These are phyloP conservation scores for Lecanicillium sp. DNA, from an alignment of 2,329 filamentous ascomycete genomes.

Conservation along the genomic window DNA sequence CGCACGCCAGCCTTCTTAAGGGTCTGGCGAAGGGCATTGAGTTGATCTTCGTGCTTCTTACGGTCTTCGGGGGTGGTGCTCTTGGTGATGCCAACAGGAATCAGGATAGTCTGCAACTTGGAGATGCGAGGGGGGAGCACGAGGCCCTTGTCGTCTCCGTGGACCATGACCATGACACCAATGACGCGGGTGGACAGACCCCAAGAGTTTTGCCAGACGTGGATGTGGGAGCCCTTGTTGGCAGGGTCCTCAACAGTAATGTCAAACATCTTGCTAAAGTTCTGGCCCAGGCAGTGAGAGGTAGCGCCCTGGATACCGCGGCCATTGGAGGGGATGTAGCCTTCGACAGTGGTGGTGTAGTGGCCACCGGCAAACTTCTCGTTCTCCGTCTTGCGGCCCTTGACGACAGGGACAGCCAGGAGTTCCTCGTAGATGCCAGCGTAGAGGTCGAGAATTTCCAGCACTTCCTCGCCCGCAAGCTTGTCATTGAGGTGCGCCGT, in stretches of 20 bases:
- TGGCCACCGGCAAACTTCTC: slow-evolving; percentile 96
- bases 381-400: slow-evolving; percentile 91
- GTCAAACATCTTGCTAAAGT: slow-evolving; percentile 99
- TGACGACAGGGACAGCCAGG: slow-evolving; percentile 88
- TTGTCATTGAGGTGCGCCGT: slow-evolving; percentile 80
- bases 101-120: slow-evolving; percentile 76
- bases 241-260: slow-evolving; percentile 92
- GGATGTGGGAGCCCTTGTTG: slow-evolving; percentile 69
- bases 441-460: slow-evolving; percentile 90
- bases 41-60: slow-evolving; percentile 65
- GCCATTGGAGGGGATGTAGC: slow-evolving; percentile 91
- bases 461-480: slow-evolving; percentile 74
- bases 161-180: slow-evolving; percentile 98
- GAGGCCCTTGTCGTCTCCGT: slow-evolving; percentile 91
- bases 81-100: slow-evolving; percentile 88
- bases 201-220: slow-evolving; percentile 99
- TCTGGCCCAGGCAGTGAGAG: slow-evolving; percentile 90
- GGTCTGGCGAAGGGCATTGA: slow-evolving; percentile 61
- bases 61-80: slow-evolving; percentile 77
- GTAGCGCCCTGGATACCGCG: slow-evolving; percentile 95
- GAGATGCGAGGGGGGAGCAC: slow-evolving; percentile 88
- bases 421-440: slow-evolving; percentile 88
- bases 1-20: slow-evolving; percentile 71
- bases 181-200: slow-evolving; percentile 95
- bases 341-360: slow-evolving; percentile 95